Conservation (phyloP, 2,329 filamentous ascomycete genomes). For the Bretziella fagacearum region DNA sequence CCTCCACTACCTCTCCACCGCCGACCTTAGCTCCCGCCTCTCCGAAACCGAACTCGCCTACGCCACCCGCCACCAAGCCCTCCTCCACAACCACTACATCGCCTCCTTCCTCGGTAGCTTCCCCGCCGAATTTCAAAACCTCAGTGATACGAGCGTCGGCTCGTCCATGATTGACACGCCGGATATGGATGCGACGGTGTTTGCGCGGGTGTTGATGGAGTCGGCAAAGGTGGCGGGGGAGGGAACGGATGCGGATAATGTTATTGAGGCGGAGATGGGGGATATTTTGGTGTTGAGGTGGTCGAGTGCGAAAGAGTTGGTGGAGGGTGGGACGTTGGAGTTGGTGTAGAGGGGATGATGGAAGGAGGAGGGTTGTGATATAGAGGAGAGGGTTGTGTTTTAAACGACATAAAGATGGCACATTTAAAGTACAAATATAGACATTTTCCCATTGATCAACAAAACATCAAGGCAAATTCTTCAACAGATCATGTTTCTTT, state of each 20-base stretch:
- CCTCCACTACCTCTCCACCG: constrained; percentile 50
- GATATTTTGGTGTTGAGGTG: constrained; percentile 54
- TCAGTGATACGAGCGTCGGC: constrained; percentile 74
- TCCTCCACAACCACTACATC: constrained; percentile 72
- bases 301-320: constrained; percentile 52
- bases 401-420: too few relatives aligned
- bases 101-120: constrained; percentile 73
- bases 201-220: constrained; percentile 55
- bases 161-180: constrained; percentile 85
- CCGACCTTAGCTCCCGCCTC: constrained; percentile 41
- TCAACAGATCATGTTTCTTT: too few relatives aligned
- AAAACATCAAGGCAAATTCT: too few relatives aligned
- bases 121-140: constrained; percentile 57
- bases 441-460: too few relatives aligned
- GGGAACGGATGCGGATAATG: constrained; percentile 46
- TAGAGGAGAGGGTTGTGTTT: too few relatives aligned
- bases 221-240: constrained; percentile 36
- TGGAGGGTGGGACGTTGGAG: constrained; percentile 39
- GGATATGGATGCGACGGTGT: constrained; percentile 68
- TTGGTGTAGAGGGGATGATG: constrained; percentile 30
- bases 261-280: constrained; percentile 40
- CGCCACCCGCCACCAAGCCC: constrained; percentile 64
- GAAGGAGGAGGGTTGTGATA: not conserved
- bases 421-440: too few relatives aligned
- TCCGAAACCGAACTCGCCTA: constrained; percentile 67